Base-by-base conservation (phyloP, 257 asterid genomes). In the Verbascum thapsus region DNA sequence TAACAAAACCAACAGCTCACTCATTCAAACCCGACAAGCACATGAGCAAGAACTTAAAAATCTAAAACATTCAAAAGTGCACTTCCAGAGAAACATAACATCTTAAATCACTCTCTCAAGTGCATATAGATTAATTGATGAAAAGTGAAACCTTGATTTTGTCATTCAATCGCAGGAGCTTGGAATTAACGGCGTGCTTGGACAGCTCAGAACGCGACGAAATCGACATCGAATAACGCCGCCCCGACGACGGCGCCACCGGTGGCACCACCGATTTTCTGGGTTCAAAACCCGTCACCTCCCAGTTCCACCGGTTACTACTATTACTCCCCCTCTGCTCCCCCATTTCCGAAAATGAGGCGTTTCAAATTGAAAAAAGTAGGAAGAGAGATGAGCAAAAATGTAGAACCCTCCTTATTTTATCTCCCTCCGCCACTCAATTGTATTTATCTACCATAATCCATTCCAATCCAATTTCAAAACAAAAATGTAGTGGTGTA, bases 291-390 rank as follows among this genome's bases (percentile, higher is more conserved):
- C 99, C 99, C 8, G 95, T 67, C 26, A 90, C 95, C 62, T 94
- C 99, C 99, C 99, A 94, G 83, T 79, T 94, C 99, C 99, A 94
- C 53, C 96, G 81, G 70, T n/a, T n/a, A n/a, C n/a, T n/a, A n/a
- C 75, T 86, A 51, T 80, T 76, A 69, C 78, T 83, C 67, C 89
- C 81, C 68, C 73, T 83, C 80, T 72, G 82, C 75, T 85, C 94
- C 81, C 85, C 79, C 96, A 87, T 86, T 79, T 39, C 67, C 45
- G n/a, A n/a, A n/a, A n/a, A n/a, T n/a, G n/a, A n/a, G n/a, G n/a
- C n/a, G n/a, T n/a, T n/a, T n/a, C n/a, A n/a, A n/a, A n/a, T n/a
- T n/a, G n/a, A n/a, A n/a, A n/a, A n/a, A n/a, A n/a, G n/a, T n/a
- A 59, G 3, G 64, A 42, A 43, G 43, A 59, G 18, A 37, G 56